A percentile compares a stretch with the other conserved stretches of the same genome.
Conservation (phyloP, 2,329 filamentous ascomycete genomes). For the Neocucurbitaria cava region DNA sequence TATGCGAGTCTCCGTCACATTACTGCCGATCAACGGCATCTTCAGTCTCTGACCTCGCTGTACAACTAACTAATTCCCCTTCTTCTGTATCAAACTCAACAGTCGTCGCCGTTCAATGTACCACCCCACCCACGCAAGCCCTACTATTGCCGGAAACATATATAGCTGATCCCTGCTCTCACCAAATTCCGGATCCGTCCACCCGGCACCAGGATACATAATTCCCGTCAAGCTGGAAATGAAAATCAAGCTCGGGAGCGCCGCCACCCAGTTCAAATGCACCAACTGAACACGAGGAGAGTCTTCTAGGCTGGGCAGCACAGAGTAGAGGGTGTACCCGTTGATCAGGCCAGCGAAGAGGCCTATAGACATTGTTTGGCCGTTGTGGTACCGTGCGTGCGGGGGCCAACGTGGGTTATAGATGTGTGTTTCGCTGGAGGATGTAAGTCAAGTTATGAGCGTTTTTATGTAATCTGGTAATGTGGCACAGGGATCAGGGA, state of each 20-base stretch:
- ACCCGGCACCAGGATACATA: conserved; percentile 55
- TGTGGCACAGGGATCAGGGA: too few species aligned
- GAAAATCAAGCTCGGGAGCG: conserved; percentile 55
- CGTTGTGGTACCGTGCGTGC: conserved; percentile 61
- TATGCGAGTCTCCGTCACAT: too few species aligned
- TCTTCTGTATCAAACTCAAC: too few species aligned
- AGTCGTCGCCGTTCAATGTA: conserved; percentile 28
- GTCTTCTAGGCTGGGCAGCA: not conserved
- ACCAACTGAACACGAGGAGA: not conserved
- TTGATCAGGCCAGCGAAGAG: conserved; percentile 48
- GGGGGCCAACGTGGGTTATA: conserved; percentile 58
- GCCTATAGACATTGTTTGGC: conserved; percentile 60
- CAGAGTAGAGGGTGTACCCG: conserved; percentile 38
- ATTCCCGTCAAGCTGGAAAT: conserved; percentile 53
- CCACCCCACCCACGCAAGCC: conserved; percentile 39
- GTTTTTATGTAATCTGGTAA: not conserved
- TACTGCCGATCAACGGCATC: too few species aligned
- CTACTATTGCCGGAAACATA: conserved; percentile 31
- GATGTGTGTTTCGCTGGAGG: conserved; percentile 51
- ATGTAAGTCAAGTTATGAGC: not conserved
- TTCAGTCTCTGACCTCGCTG: too few species aligned
- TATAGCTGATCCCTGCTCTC: conserved; percentile 48
- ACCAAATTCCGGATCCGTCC: conserved; percentile 57
- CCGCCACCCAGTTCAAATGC: conserved; percentile 15
- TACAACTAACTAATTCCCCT: too few species aligned